Conservation (phyloP, 768 basidiomycete species). For the Lactarius psammicola region DNA sequence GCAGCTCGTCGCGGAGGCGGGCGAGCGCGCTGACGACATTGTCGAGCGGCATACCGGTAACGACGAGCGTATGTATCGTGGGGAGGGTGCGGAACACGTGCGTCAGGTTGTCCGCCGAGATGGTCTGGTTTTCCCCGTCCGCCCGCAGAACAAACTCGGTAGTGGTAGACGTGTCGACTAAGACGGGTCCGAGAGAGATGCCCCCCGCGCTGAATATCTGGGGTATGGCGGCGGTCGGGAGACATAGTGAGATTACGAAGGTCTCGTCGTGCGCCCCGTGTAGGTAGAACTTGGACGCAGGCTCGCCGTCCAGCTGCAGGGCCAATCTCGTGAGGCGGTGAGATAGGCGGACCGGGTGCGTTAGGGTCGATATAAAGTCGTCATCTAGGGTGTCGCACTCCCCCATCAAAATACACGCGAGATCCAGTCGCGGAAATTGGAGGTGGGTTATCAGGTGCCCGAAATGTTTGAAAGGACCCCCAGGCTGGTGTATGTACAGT, state of each 20-base stretch:
- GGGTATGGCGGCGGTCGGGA: conserved; percentile 8
- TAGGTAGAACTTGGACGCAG: conserved; percentile 20
- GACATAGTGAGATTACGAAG: conserved; percentile 11
- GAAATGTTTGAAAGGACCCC: conserved; percentile 14
- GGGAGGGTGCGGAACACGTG: conserved; percentile 12
- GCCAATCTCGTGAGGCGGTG: conserved; percentile 3
- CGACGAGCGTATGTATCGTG: conserved; percentile 16
- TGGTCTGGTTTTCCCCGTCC: conserved; percentile 13
- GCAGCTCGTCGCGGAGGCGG: conserved; percentile 15
- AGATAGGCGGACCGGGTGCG: conserved; percentile 8
- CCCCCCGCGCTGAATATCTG: neutral
- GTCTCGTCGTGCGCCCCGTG: conserved; percentile 10
- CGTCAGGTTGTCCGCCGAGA: conserved; percentile 8
- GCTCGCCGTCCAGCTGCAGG: conserved; percentile 17
- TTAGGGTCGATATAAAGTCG: conserved; percentile 4
- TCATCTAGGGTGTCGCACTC: conserved; percentile 16
- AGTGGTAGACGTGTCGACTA: neutral
- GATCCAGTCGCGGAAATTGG: conserved; percentile 2
- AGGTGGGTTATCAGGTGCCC: conserved; percentile 18
- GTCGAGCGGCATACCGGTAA: conserved; percentile 18
- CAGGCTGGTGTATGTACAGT: conserved; percentile 15
- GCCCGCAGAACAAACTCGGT: conserved; percentile 17
- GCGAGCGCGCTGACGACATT: conserved; percentile 9
- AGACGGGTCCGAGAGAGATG: conserved; percentile 6
- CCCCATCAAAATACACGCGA: conserved; percentile 17